Base-by-base conservation (phyloP, 331 rosid genomes). In the Rosa hybrid region DNA sequence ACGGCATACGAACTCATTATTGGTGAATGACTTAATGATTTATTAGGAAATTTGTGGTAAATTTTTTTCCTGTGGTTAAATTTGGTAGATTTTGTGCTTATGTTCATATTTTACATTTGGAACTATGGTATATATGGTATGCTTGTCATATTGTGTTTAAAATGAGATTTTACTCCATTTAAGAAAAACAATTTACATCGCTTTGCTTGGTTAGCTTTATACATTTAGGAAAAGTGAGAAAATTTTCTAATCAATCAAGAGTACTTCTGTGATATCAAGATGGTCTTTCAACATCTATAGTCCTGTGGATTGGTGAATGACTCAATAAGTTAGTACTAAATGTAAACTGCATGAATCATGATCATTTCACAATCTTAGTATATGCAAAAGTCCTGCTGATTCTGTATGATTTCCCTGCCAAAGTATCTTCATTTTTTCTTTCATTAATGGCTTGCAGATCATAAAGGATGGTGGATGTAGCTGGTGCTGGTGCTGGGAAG, bases 381-480 rank as follows among this genome's bases (percentile, higher is more conserved):
- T 48, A 1, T 60, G 63, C 57, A 50, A 65, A n/a, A 23, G 41
- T 34, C 20, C 20, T 0, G 16, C 41, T 13, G 8, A 20, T 60
- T 14, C 44, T 49, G 2, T 72, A 12, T 8, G 12, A 4, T 62
- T 49, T 39, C 41, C 39, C n/a, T 79, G 25, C n/a, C 46, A 38
- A n/a, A 41, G 67, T 70, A 20, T 23, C 14, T 45, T 23, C 14
- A 9, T 48, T 21, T 18, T 44, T 64, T 27, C 1, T 57, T 72
- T 30, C 18, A 30, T 73, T 53, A 49, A n/a, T 59, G 49, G 34
- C 41, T 41, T 72, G 46, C 45, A 17, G 79, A 42, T 82, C 25
- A 64, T 76, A 41, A 65, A 78, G 3, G 78, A 91, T 84, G 91
- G 91, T 81, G 81, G 68, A 68, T 64, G 68, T 72, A 45, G 71